These are phyloP conservation scores for Pseudonectria foliicola DNA, from an alignment of 2,329 filamentous ascomycete genomes.

Conservation along the genomic window DNA sequence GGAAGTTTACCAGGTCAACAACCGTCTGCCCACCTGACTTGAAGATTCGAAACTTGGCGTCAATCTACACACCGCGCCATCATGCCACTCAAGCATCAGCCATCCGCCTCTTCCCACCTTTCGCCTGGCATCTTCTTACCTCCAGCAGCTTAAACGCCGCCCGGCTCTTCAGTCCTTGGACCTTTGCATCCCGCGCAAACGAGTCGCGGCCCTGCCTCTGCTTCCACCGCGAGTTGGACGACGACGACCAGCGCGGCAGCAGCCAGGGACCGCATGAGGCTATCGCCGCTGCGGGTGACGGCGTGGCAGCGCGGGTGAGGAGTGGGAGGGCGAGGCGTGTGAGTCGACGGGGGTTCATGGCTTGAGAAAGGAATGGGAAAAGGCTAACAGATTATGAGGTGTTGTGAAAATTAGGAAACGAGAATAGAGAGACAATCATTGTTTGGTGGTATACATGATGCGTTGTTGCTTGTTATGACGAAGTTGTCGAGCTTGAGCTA, in stretches of 20 bases:
- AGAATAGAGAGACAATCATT: no score
- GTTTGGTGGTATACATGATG: no score
- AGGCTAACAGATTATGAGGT: no score
- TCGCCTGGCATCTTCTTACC: conserved; percentile 35
- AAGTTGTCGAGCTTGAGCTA: neutral
- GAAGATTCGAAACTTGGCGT: conserved; percentile 75
- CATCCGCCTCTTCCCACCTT: neutral
- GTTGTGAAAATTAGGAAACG: no score
- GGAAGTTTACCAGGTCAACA: conserved; percentile 66
- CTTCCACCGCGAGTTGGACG: conserved; percentile 76
- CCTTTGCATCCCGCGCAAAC: conserved; percentile 67
- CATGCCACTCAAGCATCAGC: no score
- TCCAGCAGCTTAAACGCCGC: conserved; percentile 92
- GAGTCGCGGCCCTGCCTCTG: conserved; percentile 66
- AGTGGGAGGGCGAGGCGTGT: no score
- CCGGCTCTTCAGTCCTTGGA: conserved; percentile 76
- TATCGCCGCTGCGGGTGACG: no score
- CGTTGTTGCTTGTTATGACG: no score
- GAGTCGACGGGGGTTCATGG: no score
- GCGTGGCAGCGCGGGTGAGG: no score
- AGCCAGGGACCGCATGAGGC: neutral
- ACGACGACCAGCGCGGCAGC: conserved; percentile 13
- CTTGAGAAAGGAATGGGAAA: no score
- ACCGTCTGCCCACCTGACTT: conserved; percentile 67
- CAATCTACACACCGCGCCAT: conserved; percentile 50